Base-by-base conservation (phyloP, 768 basidiomycete species). In the Russula earlei region DNA sequence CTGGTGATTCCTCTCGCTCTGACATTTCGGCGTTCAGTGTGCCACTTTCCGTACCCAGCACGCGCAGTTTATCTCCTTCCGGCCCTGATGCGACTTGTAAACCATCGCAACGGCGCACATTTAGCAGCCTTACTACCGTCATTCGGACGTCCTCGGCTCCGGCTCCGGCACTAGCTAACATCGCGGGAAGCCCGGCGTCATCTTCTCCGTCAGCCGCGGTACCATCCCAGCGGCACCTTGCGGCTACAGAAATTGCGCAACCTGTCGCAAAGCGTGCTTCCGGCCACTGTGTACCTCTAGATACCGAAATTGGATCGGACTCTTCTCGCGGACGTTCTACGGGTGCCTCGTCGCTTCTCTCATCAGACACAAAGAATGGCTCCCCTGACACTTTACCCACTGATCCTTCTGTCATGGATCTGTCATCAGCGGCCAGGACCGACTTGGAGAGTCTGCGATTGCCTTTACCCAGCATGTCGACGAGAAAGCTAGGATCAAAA, bases 351-450 rank as follows among this genome's bases (percentile, higher is more conserved):
- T 60, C 56, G 27, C 49, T 59, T 42, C 46, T 59, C 38, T 53
- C 57, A 27, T 52, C 57, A 8, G 48, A 14, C 53, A 24, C 40
- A 15, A 59, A 54, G 45, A 47, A 48, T 48, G 49, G 59, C 17
- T 60, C 57, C n/a, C 52, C 41, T 29, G 52, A 58, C 38, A 58
- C 57, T 6, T 34, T 60, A 31, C 54, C 60, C 12, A 62, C 61
- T 3, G 58, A 60, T 33, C 59, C 59, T 14, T 62, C 61, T 25
- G 51, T 60, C 33, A 43, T 60, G 50, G 61, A 62, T 20, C 43
- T 59, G 5, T 52, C 50, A 4, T 49, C 52, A 36, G 47, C 31
- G 24, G 31, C 41, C 9, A 58, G 54, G 52, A 33, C 51, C 14
- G 46, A 58, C 27, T 15, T 54, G 56, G 46, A 49, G 25, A 49